Evolutionary conservation across 2,329 filamentous ascomycete genomes (phyloP).

Genomic region (Tolypocladium ophioglossoides): DNA sequence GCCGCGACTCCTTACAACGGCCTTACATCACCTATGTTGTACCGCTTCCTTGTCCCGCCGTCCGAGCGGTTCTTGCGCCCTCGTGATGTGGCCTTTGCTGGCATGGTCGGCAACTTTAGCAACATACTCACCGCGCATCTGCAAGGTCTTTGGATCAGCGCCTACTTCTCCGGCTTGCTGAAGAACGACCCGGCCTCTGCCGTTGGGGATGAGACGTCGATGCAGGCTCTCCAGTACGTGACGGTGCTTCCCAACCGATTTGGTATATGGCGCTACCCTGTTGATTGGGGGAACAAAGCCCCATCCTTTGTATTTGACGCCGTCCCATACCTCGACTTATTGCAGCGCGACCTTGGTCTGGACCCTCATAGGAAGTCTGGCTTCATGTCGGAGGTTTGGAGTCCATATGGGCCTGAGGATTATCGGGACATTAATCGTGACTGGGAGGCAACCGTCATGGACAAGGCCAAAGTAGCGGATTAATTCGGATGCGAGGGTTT

Average conservation of each 20-base stretch:
- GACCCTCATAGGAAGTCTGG: constrained; percentile 43
- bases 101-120: constrained; percentile 31
- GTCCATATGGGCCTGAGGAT: constrained; percentile 49
- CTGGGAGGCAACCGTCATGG: constrained; percentile 22
- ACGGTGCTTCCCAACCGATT: constrained; percentile 58
- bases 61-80: constrained; percentile 22
- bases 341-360: constrained; percentile 57
- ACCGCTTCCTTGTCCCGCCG: constrained; percentile 36
- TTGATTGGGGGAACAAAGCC: constrained; percentile 49
- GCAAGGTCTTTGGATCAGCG: constrained; percentile 52
- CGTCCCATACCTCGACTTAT: constrained; percentile 60
- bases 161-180: constrained; percentile 41
- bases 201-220: constrained; percentile 13
- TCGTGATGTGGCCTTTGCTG: constrained; percentile 33
- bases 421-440: constrained; percentile 44
- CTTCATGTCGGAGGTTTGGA: constrained; percentile 37
- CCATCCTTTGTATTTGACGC: constrained; percentile 70
- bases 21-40: constrained; percentile 26
- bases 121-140: constrained; percentile 30
- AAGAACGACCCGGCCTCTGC: constrained; percentile 10
- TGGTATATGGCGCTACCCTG: constrained; percentile 58
- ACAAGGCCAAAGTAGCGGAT: neutral
- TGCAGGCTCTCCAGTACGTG: constrained; percentile 36
- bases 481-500: neutral
- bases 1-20: constrained; percentile 16